Evolutionary conservation across 2,329 filamentous ascomycete genomes (phyloP), one percentile per base, ranked within the genome.

Genomic region (Apiospora marii): DNA sequence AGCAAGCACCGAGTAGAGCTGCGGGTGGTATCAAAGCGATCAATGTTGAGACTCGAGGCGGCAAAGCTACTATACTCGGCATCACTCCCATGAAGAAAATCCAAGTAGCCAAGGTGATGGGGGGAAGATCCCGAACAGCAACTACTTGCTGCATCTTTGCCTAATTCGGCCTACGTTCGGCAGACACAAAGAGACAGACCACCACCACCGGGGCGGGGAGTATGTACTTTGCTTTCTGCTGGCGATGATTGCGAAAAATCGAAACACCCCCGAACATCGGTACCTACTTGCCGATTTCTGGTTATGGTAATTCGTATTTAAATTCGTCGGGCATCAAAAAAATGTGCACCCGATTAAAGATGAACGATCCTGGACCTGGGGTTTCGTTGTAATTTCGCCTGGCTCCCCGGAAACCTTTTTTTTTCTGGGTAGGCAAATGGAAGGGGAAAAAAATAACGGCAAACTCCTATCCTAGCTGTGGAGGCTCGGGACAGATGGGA

Each of bases 371-470:
- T 14, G 58, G 58, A 37, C 58, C 58, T 64, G n/a, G 58, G n/a
- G 58, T 64, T 64, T 64, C 58, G 41, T 64, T 41, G 58, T 19
- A 64, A 64, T 64, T 64, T 64, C 58, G 58, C 58, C 58, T 41
- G 34, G 58, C 58, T 41, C 58, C 58, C 58, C n/a, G 19, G 58
- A 64, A 64, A 64, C 58, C 58, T 64, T 64, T 64, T 64, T 64
- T 24, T 30, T 37, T 64, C 19, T 12, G n/a, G n/a, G 34, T 12
- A 41, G n/a, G 58, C 2, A n/a, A 41, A 30, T 30, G 27, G 30
- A 30, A 14, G 19, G 30, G 5, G 30, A 41, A 64, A 64, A 37
- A 64, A 64, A 41, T 34, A 64, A 64, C 30, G 22, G 58, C 58
- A 64, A 64, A 34, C 58, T 64, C 58, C 58, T 64, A 64, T 64